phyloP scores from a whole-genome alignment of 1,139 yeast species.

The Arxiozyma heterogenica region DNA sequence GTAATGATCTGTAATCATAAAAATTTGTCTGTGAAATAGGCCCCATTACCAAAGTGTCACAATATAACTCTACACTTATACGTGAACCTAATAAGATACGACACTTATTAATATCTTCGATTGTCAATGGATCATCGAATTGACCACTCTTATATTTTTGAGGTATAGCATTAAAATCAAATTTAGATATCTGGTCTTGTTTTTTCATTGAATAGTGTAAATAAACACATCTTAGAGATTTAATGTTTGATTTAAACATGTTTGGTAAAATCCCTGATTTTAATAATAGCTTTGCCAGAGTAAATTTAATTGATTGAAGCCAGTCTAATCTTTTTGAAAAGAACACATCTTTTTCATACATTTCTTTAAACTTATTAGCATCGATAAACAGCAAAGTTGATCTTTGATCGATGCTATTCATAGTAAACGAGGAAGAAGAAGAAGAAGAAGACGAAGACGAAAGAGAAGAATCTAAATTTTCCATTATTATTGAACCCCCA shows the following conservation, averaged over 20 bases:
- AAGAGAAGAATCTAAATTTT: slow-evolving; percentile 1
- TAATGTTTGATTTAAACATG: slow-evolving; percentile 22
- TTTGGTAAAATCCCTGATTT: slow-evolving; percentile 35
- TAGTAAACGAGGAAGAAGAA: background rate
- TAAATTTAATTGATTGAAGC: slow-evolving; percentile 13
- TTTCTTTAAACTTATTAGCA: slow-evolving; percentile 6
- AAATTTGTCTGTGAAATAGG: slow-evolving; percentile 51
- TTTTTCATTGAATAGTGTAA: slow-evolving; percentile 24
- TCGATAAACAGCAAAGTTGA: slow-evolving; percentile 20
- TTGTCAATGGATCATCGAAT: slow-evolving; percentile 18
- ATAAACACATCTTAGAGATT: slow-evolving; percentile 36
- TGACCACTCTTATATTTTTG: slow-evolving; percentile 12
- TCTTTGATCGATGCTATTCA: slow-evolving; percentile 1
- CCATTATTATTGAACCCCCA: slow-evolving; percentile 31
- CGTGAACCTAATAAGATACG: slow-evolving; percentile 44
- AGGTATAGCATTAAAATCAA: slow-evolving; percentile 9
- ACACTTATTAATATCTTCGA: slow-evolving; percentile 35
- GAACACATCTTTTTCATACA: slow-evolving; percentile 3
- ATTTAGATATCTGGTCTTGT: slow-evolving; percentile 13
- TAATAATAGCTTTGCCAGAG: slow-evolving; percentile 32
- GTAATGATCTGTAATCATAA: slow-evolving; percentile 50
- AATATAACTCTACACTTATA: slow-evolving; percentile 44
- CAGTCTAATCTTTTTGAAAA: background rate
- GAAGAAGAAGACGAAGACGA: background rate
- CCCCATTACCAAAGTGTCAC: slow-evolving; percentile 41